Evolutionary conservation across 371 early-diverging fungal species (phyloP).

Genomic region (Mucor piriformis): DNA sequence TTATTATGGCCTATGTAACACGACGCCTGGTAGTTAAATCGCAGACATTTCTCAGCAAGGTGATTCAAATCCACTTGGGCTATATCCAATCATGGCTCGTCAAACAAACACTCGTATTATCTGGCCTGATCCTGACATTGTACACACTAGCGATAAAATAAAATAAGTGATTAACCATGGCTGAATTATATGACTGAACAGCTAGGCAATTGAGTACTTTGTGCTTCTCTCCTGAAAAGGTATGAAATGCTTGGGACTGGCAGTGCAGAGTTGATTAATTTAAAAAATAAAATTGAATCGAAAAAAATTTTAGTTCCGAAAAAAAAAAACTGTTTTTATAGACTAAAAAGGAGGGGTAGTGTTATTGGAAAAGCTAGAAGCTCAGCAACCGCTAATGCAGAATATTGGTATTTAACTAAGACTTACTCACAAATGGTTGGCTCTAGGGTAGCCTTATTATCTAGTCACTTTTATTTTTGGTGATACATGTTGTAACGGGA

Average conservation of each 20-base stretch:
- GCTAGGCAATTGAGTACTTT: conserved; percentile 2
- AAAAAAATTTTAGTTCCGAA: neutral
- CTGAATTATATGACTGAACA: conserved; percentile 9
- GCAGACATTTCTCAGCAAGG: neutral
- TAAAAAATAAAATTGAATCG: neutral
- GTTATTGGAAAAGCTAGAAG: no score
- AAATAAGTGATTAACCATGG: neutral
- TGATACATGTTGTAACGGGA: no score
- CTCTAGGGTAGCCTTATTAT: no score
- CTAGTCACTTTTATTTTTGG: no score
- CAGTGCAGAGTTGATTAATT: neutral
- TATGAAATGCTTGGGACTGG: conserved; percentile 18
- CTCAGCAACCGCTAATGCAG: no score
- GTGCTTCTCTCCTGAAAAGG: conserved; percentile 22
- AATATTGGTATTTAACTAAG: no score
- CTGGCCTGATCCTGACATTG: neutral
- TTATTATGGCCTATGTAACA: neutral
- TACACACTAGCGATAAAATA: neutral
- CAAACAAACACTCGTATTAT: conserved; percentile 23
- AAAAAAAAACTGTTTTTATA: no score
- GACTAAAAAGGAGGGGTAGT: no score
- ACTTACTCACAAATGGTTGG: no score
- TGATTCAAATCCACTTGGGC: neutral
- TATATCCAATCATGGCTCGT: conserved; percentile 11
- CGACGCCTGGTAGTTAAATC: neutral